A percentile compares a stretch with the other conserved stretches of the same genome.
phyloP scores from a whole-genome alignment of 1,284 basidiomycete species.

The Somion occarium region DNA sequence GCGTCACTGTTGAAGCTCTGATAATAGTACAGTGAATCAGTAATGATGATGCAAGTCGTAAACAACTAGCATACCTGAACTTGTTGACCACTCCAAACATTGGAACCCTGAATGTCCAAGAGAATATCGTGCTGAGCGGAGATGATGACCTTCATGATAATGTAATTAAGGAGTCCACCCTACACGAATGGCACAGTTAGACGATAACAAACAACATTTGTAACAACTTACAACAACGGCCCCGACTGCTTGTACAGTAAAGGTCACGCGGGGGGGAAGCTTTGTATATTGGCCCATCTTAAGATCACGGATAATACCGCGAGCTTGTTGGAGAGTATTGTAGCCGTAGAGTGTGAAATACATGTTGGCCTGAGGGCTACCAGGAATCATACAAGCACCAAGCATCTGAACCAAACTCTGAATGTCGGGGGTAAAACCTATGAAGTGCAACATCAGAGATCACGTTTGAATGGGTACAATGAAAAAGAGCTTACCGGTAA shows the following conservation, averaged over 20 bases:
- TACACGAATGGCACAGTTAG: conserved; percentile 1
- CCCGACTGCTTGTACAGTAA: conserved; percentile 44
- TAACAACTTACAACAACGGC: conserved; percentile 46
- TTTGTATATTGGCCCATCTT: conserved; percentile 51
- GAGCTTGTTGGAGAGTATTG: conserved; percentile 22
- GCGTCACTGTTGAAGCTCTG: conserved; percentile 40
- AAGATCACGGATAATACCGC: conserved; percentile 36
- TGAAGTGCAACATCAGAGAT: no score
- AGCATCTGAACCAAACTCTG: conserved; percentile 30
- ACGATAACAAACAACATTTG: no score
- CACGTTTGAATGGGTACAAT: not conserved
- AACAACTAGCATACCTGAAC: conserved; percentile 20
- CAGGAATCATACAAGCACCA: conserved; percentile 33
- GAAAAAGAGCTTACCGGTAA: conserved; percentile 36
- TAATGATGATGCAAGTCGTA: no score
- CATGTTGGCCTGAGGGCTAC: conserved; percentile 41
- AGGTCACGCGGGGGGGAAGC: conserved; percentile 43
- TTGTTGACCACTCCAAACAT: conserved; percentile 47
- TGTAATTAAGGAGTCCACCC: conserved; percentile 25
- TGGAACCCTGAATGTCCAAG: conserved; percentile 34
- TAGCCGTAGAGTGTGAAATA: conserved; percentile 36
- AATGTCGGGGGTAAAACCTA: conserved; percentile 15
- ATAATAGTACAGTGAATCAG: no score
- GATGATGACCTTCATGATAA: conserved; percentile 26
- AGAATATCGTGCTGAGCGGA: conserved; percentile 21